Percentiles rank a stretch among this genome's conserved stretches.
Evolutionary conservation across 371 early-diverging fungal genomes (phyloP).

Genomic region (Mortierella sp.): DNA sequence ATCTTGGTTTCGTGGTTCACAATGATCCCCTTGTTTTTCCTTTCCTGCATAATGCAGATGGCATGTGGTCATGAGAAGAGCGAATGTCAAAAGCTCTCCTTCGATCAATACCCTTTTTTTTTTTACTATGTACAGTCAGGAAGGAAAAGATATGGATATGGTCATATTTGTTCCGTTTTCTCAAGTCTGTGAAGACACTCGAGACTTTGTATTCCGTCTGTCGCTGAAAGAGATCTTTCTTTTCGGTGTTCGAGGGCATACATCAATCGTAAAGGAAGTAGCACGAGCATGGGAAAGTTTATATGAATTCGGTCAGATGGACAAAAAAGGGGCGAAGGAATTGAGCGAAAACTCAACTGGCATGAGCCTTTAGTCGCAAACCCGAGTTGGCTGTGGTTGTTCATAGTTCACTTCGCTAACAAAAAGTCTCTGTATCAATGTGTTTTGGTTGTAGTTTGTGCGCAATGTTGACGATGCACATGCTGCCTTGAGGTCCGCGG

Average conservation of each 20-base stretch:
- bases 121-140: background rate
- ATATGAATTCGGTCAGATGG: background rate
- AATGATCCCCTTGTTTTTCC: background rate
- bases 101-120: no score
- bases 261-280: background rate
- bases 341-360: background rate
- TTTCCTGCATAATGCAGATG: background rate
- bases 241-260: background rate
- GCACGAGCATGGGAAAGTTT: background rate
- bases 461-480: background rate
- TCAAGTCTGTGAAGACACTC: background rate
- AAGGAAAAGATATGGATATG: background rate
- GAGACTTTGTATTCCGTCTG: background rate
- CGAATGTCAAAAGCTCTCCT: background rate
- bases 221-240: background rate
- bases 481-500: slow-evolving; percentile 1
- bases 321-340: background rate
- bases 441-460: background rate
- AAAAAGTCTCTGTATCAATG: background rate
- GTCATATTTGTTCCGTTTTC: background rate
- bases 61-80: background rate
- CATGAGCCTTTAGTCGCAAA: background rate
- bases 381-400: background rate
- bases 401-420: background rate
- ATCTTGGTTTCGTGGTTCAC: background rate